Evolutionary conservation across 805 yeast species (phyloP), one percentile per base, ranked within the genome.

Genomic region (Kuraishia molischiana): DNA sequence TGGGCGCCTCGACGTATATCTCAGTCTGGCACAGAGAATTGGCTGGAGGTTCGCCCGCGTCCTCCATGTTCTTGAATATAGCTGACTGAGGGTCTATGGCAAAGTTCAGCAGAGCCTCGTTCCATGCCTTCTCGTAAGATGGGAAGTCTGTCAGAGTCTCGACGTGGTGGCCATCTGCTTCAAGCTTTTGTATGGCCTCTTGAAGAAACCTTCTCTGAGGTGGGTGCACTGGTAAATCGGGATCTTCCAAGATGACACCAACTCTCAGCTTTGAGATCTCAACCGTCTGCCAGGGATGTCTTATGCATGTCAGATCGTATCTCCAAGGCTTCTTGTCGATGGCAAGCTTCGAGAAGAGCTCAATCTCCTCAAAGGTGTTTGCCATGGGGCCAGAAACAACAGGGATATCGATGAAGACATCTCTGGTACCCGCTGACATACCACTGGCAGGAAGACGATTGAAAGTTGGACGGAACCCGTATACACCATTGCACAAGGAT

Each of bases 321-420:
- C 21, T 32, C 54, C 54, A 50, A 3, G 53, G 63, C 41, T 39
- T 51, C n/a, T 36, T 19, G 5, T 20, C 36, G 19, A 49, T 18
- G 20, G 47, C 35, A 28, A 41, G 37, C 37, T 64, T 61, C 69
- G 71, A 66, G 54, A 72, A 64, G 22, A 67, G 58, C 13, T 69
- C 71, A 33, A 74, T 50, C 49, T 69, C 78, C 9, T 62, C 70
- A 29, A 72, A 54, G 5, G 65, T 51, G 41, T 67, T 62, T 6
- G 76, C 62, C 50, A 74, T 46, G 4, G 80, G 79, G 1, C 81
- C 82, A 37, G 62, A 60, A 13, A 73, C 77, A 4, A 74, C 72
- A 14, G 69, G 64, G 22, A 10, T 2, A 13, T 13, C 32, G 13
- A 15, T 29, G 18, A 8, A 29, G 8, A n/a, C 32, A 9, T 18